Evolutionary conservation across 305 asterid genomes (phyloP), one percentile per base, ranked within the genome.

Genomic region (Rubia balearica): DNA sequence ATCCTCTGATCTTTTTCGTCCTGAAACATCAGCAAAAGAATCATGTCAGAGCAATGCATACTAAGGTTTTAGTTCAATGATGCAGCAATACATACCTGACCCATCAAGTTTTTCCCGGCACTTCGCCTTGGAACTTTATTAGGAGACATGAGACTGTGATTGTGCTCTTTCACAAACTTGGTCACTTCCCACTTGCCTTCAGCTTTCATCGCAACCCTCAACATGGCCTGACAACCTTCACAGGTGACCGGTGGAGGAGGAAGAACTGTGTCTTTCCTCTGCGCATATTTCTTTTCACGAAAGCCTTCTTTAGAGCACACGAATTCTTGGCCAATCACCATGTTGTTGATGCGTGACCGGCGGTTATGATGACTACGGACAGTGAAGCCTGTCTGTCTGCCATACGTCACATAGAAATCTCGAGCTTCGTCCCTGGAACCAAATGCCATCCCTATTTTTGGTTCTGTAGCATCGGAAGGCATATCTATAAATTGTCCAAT

Each of bases 221-320:
- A 27, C 80, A 76, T 76, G 38, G 80, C 80, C 36, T 41, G 73
- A 55, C 80, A 76, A 10, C 76, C 76, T 71, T 67, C 76, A n/a
- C 76, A 62, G 41, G 76, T 76, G 60, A 61, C 19, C 12, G 80
- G 76, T 21, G 70, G 73, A 19, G 74, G 80, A 60, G 76, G 73
- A 61, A 72, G 76, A 72, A 67, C 73, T 68, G 73, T 76, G 5
- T 67, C 80, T 60, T 67, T 68, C 41, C 67, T 53, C 38, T 75
- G 74, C 10, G 70, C 61, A 22, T 74, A 69, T 62, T 76, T 76
- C 67, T 72, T 72, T 53, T 72, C 76, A 17, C 73, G 71, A 62
- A 72, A 76, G 8, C 80, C 80, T 61, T 76, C 76, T 61, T 72
- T 76, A 17, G 76, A 76, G 53, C 80, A 76, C n/a, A 76, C 80